These are phyloP conservation scores for Rhizopus delemar DNA, from an alignment of 371 early-diverging fungal genomes.

Conservation along the genomic window DNA sequence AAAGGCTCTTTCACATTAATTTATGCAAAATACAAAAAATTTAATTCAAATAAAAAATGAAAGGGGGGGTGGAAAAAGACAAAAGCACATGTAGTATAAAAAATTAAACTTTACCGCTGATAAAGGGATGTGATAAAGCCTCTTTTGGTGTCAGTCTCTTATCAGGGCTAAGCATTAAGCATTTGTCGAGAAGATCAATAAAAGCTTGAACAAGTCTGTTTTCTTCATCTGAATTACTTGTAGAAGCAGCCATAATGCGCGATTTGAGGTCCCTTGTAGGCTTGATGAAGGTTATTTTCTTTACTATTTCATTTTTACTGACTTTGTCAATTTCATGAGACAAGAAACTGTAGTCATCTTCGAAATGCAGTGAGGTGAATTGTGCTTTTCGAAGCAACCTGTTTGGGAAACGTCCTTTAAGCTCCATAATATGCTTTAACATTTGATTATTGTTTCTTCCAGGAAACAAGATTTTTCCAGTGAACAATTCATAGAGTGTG, in stretches of 20 bases:
- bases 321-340: conserved; percentile 71
- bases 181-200: conserved; percentile 82
- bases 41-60: conserved; percentile 1
- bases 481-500: conserved; percentile 95
- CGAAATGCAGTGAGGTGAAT: conserved; percentile 84
- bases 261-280: conserved; percentile 72
- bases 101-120: conserved; percentile 51
- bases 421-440: conserved; percentile 91
- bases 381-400: conserved; percentile 81
- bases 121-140: conserved; percentile 90
- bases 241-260: conserved; percentile 57
- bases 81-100: background rate
- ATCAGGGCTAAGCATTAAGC: conserved; percentile 87
- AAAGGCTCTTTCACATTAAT: no score
- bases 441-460: conserved; percentile 95
- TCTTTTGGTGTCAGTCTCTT: conserved; percentile 90
- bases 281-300: conserved; percentile 64
- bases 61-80: background rate
- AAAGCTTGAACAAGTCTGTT: conserved; percentile 55
- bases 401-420: conserved; percentile 86
- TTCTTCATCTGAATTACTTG: conserved; percentile 59
- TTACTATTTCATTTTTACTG: conserved; percentile 71
- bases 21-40: no score
- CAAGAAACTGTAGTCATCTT: conserved; percentile 70
- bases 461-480: conserved; percentile 92